Percentiles rank a stretch among this genome's conserved stretches.
phyloP scores from a whole-genome alignment of 805 yeast genomes.

The Debaryomyces maramus region DNA sequence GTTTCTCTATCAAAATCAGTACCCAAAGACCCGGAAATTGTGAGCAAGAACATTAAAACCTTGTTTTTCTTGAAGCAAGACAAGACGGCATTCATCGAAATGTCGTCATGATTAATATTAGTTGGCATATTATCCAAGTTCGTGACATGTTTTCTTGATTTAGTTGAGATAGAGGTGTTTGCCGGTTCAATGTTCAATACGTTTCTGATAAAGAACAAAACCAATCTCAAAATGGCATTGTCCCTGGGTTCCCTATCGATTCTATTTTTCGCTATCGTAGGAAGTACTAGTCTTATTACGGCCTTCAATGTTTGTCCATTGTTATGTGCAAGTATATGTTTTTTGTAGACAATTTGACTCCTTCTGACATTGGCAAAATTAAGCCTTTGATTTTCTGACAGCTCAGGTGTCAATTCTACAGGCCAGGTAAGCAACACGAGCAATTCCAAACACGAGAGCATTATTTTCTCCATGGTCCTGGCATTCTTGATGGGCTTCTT shows the following conservation, averaged over 20 bases:
- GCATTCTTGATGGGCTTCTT: constrained; percentile 29
- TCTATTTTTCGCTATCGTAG: constrained; percentile 52
- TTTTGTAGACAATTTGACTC: constrained; percentile 72
- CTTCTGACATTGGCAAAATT: constrained; percentile 61
- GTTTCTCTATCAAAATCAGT: constrained; percentile 60
- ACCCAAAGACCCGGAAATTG: constrained; percentile 66
- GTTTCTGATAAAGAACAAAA: constrained; percentile 74
- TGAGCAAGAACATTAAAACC: constrained; percentile 70
- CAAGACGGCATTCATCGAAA: constrained; percentile 60
- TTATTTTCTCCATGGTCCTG: constrained; percentile 55
- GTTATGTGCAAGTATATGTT: constrained; percentile 55
- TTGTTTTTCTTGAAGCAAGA: constrained; percentile 62
- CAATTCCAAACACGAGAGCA: constrained; percentile 72
- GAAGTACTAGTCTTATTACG: constrained; percentile 64
- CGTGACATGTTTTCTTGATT: constrained; percentile 35
- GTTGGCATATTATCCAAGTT: constrained; percentile 50
- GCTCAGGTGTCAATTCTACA: constrained; percentile 56
- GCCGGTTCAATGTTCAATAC: constrained; percentile 76
- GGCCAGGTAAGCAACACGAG: constrained; percentile 90
- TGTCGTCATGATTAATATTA: constrained; percentile 62
- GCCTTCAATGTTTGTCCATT: constrained; percentile 68
- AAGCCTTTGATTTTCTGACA: constrained; percentile 56
- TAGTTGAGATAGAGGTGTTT: constrained; percentile 48
- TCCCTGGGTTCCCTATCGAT: constrained; percentile 68
- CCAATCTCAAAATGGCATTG: constrained; percentile 68